phyloP scores from a whole-genome alignment of 768 basidiomycete genomes.

The Ephemerocybe angulata region DNA sequence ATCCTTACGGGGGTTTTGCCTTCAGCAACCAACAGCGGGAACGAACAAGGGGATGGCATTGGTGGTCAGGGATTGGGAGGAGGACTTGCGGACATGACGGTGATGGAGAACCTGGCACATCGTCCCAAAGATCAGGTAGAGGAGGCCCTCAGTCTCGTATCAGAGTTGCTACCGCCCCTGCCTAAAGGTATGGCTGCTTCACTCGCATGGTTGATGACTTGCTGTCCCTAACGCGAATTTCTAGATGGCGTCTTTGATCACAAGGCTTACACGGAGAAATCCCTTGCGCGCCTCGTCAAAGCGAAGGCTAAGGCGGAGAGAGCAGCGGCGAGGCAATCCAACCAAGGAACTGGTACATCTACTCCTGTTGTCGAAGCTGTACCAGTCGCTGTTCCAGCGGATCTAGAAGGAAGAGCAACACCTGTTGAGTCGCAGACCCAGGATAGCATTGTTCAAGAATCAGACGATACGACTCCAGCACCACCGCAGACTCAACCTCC shows the following conservation, averaged over 20 bases:
- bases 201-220: neutral
- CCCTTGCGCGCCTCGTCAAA: slow-evolving; percentile 69
- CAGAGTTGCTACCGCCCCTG: slow-evolving; percentile 89
- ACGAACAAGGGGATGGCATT: slow-evolving; percentile 55
- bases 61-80: slow-evolving; percentile 81
- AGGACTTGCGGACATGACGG: slow-evolving; percentile 92
- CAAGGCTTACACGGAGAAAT: slow-evolving; percentile 85
- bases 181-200: slow-evolving; percentile 66
- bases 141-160: slow-evolving; percentile 84
- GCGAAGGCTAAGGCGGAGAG: slow-evolving; percentile 82
- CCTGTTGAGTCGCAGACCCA: slow-evolving; percentile 8
- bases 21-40: slow-evolving; percentile 46
- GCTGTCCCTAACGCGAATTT: slow-evolving; percentile 9
- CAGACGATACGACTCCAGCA: slow-evolving; percentile 38
- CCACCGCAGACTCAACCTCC: slow-evolving; percentile 31
- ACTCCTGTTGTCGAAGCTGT: slow-evolving; percentile 19
- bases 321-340: slow-evolving; percentile 61
- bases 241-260: slow-evolving; percentile 94
- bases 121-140: slow-evolving; percentile 97
- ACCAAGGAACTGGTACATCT: slow-evolving; percentile 25
- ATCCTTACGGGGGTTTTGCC: slow-evolving; percentile 94
- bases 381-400: too few species aligned
- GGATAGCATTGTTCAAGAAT: slow-evolving; percentile 35
- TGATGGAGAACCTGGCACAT: slow-evolving; percentile 96
- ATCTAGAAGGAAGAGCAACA: slow-evolving; percentile 22